A percentile compares a stretch with the other conserved stretches of the same genome.
These are phyloP conservation scores for Starmerella kuoi DNA, from an alignment of 805 yeast species.

Conservation along the genomic window DNA sequence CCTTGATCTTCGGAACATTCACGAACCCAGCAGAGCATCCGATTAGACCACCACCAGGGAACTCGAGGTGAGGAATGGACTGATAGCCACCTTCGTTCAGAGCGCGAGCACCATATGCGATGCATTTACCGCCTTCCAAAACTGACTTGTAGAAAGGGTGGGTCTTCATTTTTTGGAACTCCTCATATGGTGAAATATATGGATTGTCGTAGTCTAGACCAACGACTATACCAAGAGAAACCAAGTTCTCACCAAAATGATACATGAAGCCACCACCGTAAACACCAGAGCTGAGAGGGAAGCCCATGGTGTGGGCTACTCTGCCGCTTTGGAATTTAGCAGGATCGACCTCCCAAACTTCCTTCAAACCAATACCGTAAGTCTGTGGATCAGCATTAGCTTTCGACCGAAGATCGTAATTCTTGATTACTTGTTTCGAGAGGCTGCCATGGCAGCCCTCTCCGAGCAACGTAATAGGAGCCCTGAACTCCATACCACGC, in stretches of 20 bases:
- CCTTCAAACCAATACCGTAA: constrained; percentile 91
- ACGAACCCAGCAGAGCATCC: constrained; percentile 96
- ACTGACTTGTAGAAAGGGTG: constrained; percentile 73
- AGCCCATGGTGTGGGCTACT: constrained; percentile 82
- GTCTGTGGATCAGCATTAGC: constrained; percentile 54
- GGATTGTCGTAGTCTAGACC: constrained; percentile 95
- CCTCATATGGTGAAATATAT: constrained; percentile 88
- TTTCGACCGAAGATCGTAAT: constrained; percentile 53
- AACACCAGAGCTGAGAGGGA: constrained; percentile 57
- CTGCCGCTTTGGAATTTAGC: constrained; percentile 69
- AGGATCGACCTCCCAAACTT: constrained; percentile 89
- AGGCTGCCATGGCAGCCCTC: constrained; percentile 99
- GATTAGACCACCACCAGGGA: constrained; percentile 93
- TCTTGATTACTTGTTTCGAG: constrained; percentile 59
- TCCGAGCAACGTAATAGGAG: constrained; percentile 77
- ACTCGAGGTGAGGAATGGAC: constrained; percentile 75
- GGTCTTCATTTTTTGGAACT: constrained; percentile 85
- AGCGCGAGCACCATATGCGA: constrained; percentile 91
- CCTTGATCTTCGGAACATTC: constrained; percentile 95
- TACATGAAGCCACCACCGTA: constrained; percentile 98
- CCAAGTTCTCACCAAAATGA: constrained; percentile 89
- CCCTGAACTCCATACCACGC: constrained; percentile 93
- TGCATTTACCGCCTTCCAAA: constrained; percentile 79
- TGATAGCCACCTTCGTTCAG: constrained; percentile 95
- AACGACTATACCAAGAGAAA: constrained; percentile 83